Evolutionary conservation across 495 filamentous ascomycete genomes (phyloP), one percentile per base, ranked within the genome.

Genomic region (Xylaria sp.): DNA sequence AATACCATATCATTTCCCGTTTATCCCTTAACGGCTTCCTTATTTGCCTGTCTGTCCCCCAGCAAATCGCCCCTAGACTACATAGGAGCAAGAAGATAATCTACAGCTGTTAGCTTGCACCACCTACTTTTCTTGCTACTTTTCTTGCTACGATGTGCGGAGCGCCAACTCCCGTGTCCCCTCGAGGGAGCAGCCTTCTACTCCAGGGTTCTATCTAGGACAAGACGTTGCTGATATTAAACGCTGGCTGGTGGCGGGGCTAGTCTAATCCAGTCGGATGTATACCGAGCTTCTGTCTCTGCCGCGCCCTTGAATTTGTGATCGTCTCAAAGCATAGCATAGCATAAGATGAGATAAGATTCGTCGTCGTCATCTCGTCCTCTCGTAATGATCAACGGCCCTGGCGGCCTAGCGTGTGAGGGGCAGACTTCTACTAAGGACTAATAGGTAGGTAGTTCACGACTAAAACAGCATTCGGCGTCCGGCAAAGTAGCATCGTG

Each of bases 91-190:
- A 52, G 48, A 24, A 3, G 48, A 26, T 8, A 11, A 52, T 24
- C n/a, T 24, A 26, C 50, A 26, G 24, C 46, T 21, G 9, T 12
- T 26, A n/a, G 35, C 58, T 35, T 58, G 33, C 14, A 7, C n/a
- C n/a, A n/a, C n/a, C n/a, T n/a, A n/a, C n/a, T n/a, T n/a, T n/a
- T n/a, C n/a, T n/a, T n/a, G n/a, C n/a, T 21, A 43, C 21, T 43
- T n/a, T 12, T 46, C 15, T 21, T n/a, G 61, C 61, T 63, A 52
- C 62, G 17, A 52, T 65, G 43, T 2, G n/a, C 76, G 76, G 76
- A 76, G 68, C 65, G 68, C 74, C 61, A 76, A 37, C 65, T 70
- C 76, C 76, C 76, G 74, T 68, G 67, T 7, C 71, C 73, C 73
- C 73, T 74, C 58, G 64, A 77, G 33, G 41, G 61, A 64, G 61